Evolutionary conservation across 441 rosid genomes (phyloP).

Genomic region (Bocquillonia castaneifolia): DNA sequence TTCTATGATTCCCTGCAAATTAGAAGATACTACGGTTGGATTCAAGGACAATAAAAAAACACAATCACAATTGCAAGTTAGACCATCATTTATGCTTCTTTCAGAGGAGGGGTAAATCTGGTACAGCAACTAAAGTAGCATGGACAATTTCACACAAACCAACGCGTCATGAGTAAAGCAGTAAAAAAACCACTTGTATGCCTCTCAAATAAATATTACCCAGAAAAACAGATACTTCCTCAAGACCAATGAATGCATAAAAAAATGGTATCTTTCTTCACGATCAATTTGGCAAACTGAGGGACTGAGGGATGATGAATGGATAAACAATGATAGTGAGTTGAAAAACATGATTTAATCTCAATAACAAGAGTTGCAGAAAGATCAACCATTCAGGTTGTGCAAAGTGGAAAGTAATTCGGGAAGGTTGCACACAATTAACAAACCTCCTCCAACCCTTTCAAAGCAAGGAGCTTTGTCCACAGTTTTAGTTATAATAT

Average conservation of each 20-base stretch:
- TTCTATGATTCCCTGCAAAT: constrained; percentile 72
- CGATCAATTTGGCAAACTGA: background rate
- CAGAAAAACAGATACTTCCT: background rate
- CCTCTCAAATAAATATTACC: background rate
- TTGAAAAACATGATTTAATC: too few species aligned
- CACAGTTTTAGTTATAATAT: background rate
- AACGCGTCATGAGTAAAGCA: background rate
- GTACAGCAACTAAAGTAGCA: too few species aligned
- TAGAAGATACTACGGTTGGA: constrained; percentile 13
- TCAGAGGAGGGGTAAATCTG: background rate
- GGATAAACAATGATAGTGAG: background rate
- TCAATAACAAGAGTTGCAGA: too few species aligned
- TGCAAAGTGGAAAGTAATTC: too few species aligned
- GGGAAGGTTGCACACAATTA: background rate
- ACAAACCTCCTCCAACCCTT: too few species aligned
- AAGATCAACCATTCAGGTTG: too few species aligned
- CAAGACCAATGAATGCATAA: too few species aligned
- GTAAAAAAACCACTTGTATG: background rate
- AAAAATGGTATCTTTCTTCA: background rate
- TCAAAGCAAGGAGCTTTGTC: background rate
- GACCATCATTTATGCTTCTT: background rate
- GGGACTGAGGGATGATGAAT: background rate
- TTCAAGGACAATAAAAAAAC: background rate
- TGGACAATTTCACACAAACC: background rate
- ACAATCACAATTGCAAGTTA: too few species aligned